Conservation (phyloP, 2,329 filamentous ascomycete genomes). For the Annulohypoxylon truncatum region DNA sequence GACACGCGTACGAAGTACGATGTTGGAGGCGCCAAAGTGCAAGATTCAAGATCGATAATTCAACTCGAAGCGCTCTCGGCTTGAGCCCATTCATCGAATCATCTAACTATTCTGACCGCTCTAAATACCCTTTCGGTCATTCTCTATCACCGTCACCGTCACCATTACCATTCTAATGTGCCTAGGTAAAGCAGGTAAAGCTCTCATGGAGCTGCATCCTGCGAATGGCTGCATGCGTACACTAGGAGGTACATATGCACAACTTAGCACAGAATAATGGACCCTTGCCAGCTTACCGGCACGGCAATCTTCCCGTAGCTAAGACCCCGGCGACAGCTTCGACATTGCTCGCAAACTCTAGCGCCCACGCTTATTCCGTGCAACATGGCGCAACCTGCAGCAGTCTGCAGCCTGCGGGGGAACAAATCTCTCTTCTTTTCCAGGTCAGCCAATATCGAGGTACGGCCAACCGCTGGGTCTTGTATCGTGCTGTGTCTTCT, state of each 20-base stretch:
- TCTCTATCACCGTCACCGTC: conserved; percentile 6
- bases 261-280: conserved; percentile 38
- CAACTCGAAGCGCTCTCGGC: background rate
- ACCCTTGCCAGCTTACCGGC: conserved; percentile 37
- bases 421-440: conserved; percentile 48
- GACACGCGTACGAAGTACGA: background rate
- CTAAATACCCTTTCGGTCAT: conserved; percentile 10
- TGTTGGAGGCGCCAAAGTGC: background rate
- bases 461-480: conserved; percentile 54
- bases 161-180: background rate
- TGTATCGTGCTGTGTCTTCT: conserved; percentile 18
- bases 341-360: conserved; percentile 34
- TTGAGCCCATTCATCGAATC: background rate
- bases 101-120: conserved; percentile 14
- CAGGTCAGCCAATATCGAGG: conserved; percentile 65
- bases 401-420: conserved; percentile 53
- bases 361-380: conserved; percentile 47
- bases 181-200: background rate
- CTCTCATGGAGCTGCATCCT: conserved; percentile 32
- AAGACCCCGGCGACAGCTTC: conserved; percentile 29
- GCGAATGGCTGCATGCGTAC: conserved; percentile 29
- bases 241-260: conserved; percentile 30
- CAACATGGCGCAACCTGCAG: conserved; percentile 49
- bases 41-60: conserved; percentile 11
- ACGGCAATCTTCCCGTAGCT: conserved; percentile 45